Conservation (phyloP, 495 filamentous ascomycete species). For the Staphylotrichum tortipilum region DNA sequence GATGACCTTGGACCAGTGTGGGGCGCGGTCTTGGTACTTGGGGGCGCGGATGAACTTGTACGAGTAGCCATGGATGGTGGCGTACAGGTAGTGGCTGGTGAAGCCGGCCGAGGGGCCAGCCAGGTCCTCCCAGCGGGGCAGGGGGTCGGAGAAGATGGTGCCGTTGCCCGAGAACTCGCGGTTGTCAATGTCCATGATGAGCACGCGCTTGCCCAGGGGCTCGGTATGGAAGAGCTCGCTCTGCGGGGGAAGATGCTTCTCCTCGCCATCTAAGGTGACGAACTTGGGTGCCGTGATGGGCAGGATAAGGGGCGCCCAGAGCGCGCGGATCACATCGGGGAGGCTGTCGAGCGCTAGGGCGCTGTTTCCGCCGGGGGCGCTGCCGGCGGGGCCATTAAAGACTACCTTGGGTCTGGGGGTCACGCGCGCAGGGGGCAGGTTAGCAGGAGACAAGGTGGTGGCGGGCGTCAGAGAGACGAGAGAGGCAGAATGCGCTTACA, state of each 20-base stretch:
- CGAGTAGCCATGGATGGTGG: conserved; percentile 45
- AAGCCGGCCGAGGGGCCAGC: conserved; percentile 25
- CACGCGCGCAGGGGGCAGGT: not conserved
- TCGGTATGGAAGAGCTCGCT: conserved; percentile 16
- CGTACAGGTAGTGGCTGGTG: conserved; percentile 36
- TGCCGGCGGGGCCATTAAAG: conserved; percentile 1
- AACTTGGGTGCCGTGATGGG: conserved; percentile 20
- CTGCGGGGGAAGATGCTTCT: conserved; percentile 16
- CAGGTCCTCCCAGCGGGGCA: conserved; percentile 17
- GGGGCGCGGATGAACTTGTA: conserved; percentile 41
- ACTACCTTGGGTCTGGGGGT: conserved; percentile 15
- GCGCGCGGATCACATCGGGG: conserved; percentile 15
- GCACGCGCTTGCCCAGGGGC: conserved; percentile 27
- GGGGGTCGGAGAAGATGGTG: conserved; percentile 20
- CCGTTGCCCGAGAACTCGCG: conserved; percentile 23
- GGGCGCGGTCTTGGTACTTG: conserved; percentile 25
- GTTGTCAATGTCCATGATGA: conserved; percentile 36
- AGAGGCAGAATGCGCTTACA: conserved; percentile 9
- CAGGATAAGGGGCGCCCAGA: conserved; percentile 21
- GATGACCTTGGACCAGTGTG: conserved; percentile 44
- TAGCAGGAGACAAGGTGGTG: not conserved
- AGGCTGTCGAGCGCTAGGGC: conserved; percentile 7
- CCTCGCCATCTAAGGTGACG: conserved; percentile 17
- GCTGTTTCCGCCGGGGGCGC: not conserved
- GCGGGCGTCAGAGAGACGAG: not conserved